Percentiles rank a stretch among this genome's conserved stretches.
Evolutionary conservation across 768 basidiomycete genomes (phyloP).

Genomic region (Cystofilobasidium ferigula): DNA sequence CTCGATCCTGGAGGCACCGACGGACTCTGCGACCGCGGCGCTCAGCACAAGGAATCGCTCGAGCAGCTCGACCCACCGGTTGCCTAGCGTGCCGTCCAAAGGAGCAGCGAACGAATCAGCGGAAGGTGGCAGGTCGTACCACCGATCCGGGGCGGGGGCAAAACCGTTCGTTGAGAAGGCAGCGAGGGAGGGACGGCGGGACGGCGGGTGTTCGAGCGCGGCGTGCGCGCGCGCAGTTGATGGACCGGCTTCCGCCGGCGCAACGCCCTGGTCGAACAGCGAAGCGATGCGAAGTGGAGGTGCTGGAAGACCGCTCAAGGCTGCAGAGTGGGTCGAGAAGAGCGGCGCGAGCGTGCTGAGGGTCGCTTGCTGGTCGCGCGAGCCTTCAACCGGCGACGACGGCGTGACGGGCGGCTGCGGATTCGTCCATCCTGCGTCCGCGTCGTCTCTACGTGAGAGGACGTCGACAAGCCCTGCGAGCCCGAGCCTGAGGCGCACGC

Average conservation of each 20-base stretch:
- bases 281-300: background rate
- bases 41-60: background rate
- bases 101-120: background rate
- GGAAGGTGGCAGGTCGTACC: background rate
- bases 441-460: background rate
- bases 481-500: background rate
- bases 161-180: background rate
- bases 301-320: no score
- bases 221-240: background rate
- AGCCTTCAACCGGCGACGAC: no score
- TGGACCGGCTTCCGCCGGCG: no score
- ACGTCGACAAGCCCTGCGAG: background rate
- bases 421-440: no score
- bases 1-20: background rate
- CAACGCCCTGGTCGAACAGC: no score
- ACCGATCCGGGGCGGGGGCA: background rate
- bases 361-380: no score
- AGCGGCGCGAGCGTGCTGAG: no score
- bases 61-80: background rate
- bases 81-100: background rate
- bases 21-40: background rate
- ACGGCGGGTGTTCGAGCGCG: background rate
- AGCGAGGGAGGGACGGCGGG: background rate
- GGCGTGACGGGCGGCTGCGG: no score
- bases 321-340: no score